Percentiles rank a stretch among this genome's conserved stretches.
Evolutionary conservation across 192 early-diverging fungal species (phyloP).

Genomic region (Backusella mclennaniae): DNA sequence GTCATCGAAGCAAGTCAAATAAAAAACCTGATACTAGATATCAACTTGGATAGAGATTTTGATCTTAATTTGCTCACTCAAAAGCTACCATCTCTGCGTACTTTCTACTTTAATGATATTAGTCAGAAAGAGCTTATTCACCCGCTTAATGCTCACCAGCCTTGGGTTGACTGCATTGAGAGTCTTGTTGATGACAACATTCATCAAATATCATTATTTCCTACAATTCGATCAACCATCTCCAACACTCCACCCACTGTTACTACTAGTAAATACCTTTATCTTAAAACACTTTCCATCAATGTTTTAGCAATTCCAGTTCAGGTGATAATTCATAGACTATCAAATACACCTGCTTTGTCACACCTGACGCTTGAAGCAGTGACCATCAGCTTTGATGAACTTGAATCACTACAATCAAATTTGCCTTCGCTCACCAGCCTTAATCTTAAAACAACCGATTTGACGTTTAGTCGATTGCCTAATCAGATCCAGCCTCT

Average conservation of each 20-base stretch:
- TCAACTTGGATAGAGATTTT: neutral
- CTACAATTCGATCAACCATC: neutral
- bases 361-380: neutral
- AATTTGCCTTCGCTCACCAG: neutral
- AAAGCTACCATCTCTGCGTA: neutral
- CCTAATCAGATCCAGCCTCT: neutral
- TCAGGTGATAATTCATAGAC: neutral
- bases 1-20: neutral
- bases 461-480: neutral
- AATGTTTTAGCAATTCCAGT: neutral
- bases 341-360: slow-evolving; percentile 2
- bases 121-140: neutral
- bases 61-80: neutral
- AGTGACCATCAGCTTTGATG: neutral
- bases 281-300: slow-evolving; percentile 1
- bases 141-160: neutral
- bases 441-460: neutral
- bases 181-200: neutral
- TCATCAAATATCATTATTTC: neutral
- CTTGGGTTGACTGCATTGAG: neutral
- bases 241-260: neutral
- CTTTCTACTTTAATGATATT: neutral
- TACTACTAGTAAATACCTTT: neutral
- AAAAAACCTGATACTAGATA: neutral
- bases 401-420: neutral